Base-by-base conservation (phyloP, 768 basidiomycete species). In the Artomyces pyxidatus region DNA sequence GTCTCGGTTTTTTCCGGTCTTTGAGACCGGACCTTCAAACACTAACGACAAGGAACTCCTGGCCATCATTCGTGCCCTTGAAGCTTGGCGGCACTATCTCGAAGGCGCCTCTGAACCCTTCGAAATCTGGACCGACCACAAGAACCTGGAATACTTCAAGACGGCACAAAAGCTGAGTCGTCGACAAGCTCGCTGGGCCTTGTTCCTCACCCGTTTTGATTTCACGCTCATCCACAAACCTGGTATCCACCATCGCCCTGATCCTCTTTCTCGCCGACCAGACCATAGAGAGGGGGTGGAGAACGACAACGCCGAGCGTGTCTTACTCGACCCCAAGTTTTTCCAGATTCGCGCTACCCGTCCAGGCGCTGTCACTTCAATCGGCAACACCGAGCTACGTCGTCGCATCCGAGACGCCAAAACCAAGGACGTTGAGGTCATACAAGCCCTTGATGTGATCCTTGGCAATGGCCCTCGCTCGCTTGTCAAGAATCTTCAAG, bases 281-380 rank as follows among this genome's bases (percentile, higher is more conserved):
- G 41, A 42, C 22, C 41, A 42, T 42, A 42, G 41, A 42, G 41
- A 42, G 41, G 41, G 41, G 41, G 41, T 42, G 22, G 41, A 42
- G 41, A 25, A 42, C 41, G 22, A 42, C 23, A 22, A 22, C 30
- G 30, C 30, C 9, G 30, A 32, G 19, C 38, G 19, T 9, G 38
- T 39, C 21, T 17, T 42, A 12, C 17, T 42, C 6, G 41, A 42
- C 23, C 41, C 41, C 23, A 21, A 42, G 17, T 42, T 22, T 25
- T 26, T 42, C 41, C 41, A 26, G 21, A 21, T 42, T 25, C 41
- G 23, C 26, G 41, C 41, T 11, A 42, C 41, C 11, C 41, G 41
- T 17, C 23, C 41, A 7, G 41, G n/a, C 12, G 23, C 23, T 21
- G 41, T 42, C 23, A 42, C 17, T 11, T 42, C 41, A 19, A 7